These are phyloP conservation scores for Cicer bijugum DNA, from an alignment of 306 rosid genomes.

Conservation along the genomic window DNA sequence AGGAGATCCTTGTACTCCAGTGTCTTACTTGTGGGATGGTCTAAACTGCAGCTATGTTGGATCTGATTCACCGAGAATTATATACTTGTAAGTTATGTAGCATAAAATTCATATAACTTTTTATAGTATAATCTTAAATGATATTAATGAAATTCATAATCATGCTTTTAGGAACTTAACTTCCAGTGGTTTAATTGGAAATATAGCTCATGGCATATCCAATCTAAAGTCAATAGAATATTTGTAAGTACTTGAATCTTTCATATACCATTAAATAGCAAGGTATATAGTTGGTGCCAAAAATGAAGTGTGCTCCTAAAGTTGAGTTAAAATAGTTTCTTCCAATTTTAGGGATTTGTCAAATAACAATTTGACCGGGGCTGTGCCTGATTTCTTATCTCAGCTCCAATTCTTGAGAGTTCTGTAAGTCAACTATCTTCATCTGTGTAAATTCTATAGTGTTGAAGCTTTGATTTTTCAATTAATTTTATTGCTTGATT, in stretches of 20 bases:
- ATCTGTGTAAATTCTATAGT: slow-evolving; percentile 11
- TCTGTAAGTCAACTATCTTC: slow-evolving; percentile 44
- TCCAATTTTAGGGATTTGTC: slow-evolving; percentile 49
- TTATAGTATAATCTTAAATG: slow-evolving; percentile 4
- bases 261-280: neutral
- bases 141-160: slow-evolving; percentile 18
- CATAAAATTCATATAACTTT: neutral
- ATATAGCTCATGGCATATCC: slow-evolving; percentile 45
- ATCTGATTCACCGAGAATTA: slow-evolving; percentile 42
- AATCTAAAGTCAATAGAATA: slow-evolving; percentile 44
- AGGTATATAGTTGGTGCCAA: neutral
- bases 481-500: neutral
- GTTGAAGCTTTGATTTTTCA: slow-evolving; percentile 12
- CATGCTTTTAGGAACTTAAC: slow-evolving; percentile 51
- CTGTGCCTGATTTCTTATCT: slow-evolving; percentile 44
- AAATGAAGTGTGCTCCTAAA: neutral
- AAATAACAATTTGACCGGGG: slow-evolving; percentile 48
- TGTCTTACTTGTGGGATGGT: slow-evolving; percentile 49
- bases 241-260: slow-evolving; percentile 47
- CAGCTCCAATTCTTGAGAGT: slow-evolving; percentile 44
- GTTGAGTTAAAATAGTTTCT: slow-evolving; percentile 14
- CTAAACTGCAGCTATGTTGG: slow-evolving; percentile 50
- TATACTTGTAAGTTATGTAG: slow-evolving; percentile 43
- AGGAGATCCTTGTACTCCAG: slow-evolving; percentile 53
- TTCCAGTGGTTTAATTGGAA: slow-evolving; percentile 48